Conservation (phyloP, 768 basidiomycete genomes). For the Amanita polypyramis region DNA sequence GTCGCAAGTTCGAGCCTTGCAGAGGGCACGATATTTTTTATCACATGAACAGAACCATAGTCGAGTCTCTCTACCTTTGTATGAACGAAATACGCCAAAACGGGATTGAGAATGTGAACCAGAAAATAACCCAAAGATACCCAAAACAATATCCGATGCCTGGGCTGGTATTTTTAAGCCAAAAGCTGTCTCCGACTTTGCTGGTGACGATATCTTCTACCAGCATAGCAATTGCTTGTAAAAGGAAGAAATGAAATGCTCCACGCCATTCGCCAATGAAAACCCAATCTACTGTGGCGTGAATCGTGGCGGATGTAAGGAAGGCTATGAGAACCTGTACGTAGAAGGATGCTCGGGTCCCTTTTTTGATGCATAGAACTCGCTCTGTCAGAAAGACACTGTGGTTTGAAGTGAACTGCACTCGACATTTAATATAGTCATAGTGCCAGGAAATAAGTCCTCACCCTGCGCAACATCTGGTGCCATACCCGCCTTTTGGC, state of each 20-base stretch:
- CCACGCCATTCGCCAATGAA: constrained; percentile 9
- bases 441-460: constrained; percentile 6
- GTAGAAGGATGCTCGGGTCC: constrained; percentile 17
- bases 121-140: constrained; percentile 1
- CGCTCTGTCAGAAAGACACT: constrained; percentile 15
- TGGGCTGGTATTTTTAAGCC: not conserved
- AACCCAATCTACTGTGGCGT: constrained; percentile 23
- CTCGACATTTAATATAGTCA: not conserved
- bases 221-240: constrained; percentile 22
- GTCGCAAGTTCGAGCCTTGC: constrained; percentile 11
- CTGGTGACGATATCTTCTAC: constrained; percentile 21
- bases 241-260: constrained; percentile 14
- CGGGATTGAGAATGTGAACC: not conserved
- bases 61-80: not conserved
- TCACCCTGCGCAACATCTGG: constrained; percentile 24
- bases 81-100: constrained; percentile 2
- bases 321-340: constrained; percentile 25
- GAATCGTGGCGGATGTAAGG: constrained; percentile 23
- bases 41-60: not conserved
- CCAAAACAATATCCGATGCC: not conserved
- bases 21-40: constrained; percentile 7
- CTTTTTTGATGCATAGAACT: constrained; percentile 16
- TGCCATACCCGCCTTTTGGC: constrained; percentile 24
- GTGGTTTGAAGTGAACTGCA: constrained; percentile 11
- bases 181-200: constrained; percentile 4